Evolutionary conservation across 1,284 basidiomycete species (phyloP).

Genomic region (Heterobasidion occidentale): DNA sequence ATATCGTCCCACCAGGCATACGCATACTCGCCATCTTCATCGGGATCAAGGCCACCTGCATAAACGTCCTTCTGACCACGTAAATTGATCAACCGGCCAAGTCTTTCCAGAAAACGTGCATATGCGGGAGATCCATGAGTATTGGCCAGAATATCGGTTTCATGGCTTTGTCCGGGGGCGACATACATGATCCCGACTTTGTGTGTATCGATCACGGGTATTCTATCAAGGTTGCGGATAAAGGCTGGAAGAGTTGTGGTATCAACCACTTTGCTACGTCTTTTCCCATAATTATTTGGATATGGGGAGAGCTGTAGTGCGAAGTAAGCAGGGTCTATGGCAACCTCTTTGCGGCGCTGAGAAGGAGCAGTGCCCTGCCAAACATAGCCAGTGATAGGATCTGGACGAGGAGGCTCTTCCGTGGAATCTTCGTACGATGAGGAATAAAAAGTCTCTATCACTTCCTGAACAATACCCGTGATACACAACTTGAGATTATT

Average conservation of each 20-base stretch:
- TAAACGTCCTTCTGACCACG: slow-evolving; percentile 92
- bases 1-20: slow-evolving; percentile 99
- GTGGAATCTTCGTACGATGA: slow-evolving; percentile 11
- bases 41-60: slow-evolving; percentile 84
- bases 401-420: slow-evolving; percentile 12
- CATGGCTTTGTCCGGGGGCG: slow-evolving; percentile 82
- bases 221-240: slow-evolving; percentile 72
- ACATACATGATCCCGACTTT: slow-evolving; percentile 97
- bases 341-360: slow-evolving; percentile 78
- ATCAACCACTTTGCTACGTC: slow-evolving; percentile 47
- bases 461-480: slow-evolving; percentile 6
- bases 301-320: slow-evolving; percentile 84
- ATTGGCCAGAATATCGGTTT: slow-evolving; percentile 86
- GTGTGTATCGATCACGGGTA: slow-evolving; percentile 96
- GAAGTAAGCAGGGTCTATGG: slow-evolving; percentile 83
- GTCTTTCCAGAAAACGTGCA: slow-evolving; percentile 83
- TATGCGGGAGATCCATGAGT: slow-evolving; percentile 93
- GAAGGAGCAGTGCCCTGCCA: slow-evolving; percentile 83
- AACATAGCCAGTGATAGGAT: slow-evolving; percentile 67
- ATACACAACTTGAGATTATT: not conserved
- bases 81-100: slow-evolving; percentile 87
- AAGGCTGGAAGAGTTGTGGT: slow-evolving; percentile 42
- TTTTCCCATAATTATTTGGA: slow-evolving; percentile 38
- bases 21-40: slow-evolving; percentile 88
- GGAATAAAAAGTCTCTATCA: slow-evolving; percentile 9